Base-by-base conservation (phyloP, 2,329 filamentous ascomycete species). In the Arachnomyces sp. region DNA sequence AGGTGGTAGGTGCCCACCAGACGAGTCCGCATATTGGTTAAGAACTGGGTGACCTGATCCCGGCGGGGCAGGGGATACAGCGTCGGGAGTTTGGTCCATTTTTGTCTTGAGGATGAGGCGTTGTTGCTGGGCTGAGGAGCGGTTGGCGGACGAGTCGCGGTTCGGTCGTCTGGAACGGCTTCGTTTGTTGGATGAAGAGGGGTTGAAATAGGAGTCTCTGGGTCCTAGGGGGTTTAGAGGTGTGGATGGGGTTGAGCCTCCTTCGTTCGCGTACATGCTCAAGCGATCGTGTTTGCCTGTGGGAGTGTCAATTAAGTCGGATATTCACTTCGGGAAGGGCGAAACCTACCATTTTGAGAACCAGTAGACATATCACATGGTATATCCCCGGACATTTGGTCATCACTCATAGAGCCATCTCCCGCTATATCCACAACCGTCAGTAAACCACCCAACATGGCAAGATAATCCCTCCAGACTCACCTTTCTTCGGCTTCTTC, bases 401-500 rank as follows among this genome's bases (percentile, higher is more conserved):
- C 59, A 44, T 64, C 61, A 31, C 61, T 59, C 28, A 53, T 52
- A 17, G 52, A 50, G 17, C 52, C 54, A 15, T 60, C 58, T 46
- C 20, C 20, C 9, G 20, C 20, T 25, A 25, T 5, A 25, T n/a
- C n/a, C 20, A 25, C 20, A 5, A 25, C 5, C 49, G 44, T 17
- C 1, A 25, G 18, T 31, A 7, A 15, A n/a, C 6, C 16, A 38
- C 13, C 37, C 17, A 36, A 29, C 36, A 42, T 40, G 18, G 28
- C 32, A 11, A 32, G 30, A 17, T 12, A 34, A 44, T 38, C 33
- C 13, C 20, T 20, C 38, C 20, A 9, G 18, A 49, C 44, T 45
- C 49, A 61, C 63, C 56, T 54, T 66, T 69, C 51, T 66, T 70
- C 2, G 61, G 51, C 34, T 66, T 65, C 40, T 71, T 72, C 28